Conservation (phyloP, 2,329 filamentous ascomycete species). For the Chrysosphaeria jannelii region DNA sequence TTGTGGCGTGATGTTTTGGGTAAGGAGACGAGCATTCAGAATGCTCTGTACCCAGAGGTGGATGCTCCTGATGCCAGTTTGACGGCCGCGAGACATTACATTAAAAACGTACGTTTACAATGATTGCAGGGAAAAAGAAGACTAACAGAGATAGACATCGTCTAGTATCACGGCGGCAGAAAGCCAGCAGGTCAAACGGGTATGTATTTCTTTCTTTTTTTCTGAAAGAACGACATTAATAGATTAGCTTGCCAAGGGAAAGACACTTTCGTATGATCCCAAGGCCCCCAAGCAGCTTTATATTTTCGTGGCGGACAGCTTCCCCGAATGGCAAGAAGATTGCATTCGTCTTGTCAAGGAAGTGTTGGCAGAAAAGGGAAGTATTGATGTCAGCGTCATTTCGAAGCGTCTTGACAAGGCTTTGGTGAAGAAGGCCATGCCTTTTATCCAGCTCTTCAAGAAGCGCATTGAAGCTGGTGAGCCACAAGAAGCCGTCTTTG, state of each 20-base stretch:
- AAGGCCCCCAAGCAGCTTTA: conserved; percentile 78
- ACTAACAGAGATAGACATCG: conserved; percentile 2
- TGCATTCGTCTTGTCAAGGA: conserved; percentile 56
- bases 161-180: conserved; percentile 6
- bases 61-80: conserved; percentile 33
- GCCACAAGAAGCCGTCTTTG: conserved; percentile 35
- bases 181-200: conserved; percentile 5
- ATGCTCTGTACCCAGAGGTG: conserved; percentile 42
- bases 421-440: conserved; percentile 95
- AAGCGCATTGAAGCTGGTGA: conserved; percentile 47
- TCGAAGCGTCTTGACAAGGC: conserved; percentile 52
- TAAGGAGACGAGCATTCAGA: conserved; percentile 48
- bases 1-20: conserved; percentile 79
- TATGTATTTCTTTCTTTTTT: background rate
- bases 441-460: conserved; percentile 74
- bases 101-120: conserved; percentile 15
- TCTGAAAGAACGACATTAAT: background rate
- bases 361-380: conserved; percentile 3
- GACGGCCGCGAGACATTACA: conserved; percentile 56
- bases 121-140: background rate
- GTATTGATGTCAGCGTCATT: conserved; percentile 45
- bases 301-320: conserved; percentile 52
- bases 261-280: conserved; percentile 57
- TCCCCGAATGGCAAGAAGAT: conserved; percentile 74
- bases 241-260: conserved; percentile 56